phyloP scores from a whole-genome alignment of 305 asterid species.

The Caryopteris hybrid region DNA sequence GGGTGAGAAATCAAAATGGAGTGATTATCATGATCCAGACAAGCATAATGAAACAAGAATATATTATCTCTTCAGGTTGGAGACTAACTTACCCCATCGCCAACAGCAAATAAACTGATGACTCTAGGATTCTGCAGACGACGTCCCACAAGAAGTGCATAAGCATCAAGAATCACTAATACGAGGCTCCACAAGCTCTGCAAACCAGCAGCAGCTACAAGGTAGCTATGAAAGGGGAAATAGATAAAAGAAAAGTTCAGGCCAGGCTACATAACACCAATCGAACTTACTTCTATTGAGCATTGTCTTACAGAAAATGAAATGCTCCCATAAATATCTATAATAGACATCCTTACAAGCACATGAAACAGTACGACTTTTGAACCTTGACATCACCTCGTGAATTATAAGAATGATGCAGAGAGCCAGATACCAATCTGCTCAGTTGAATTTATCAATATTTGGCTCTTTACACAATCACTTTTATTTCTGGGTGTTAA shows the following conservation, averaged over 20 bases:
- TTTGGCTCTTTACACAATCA: neutral
- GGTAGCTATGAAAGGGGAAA: conserved; percentile 55
- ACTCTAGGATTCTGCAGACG: conserved; percentile 64
- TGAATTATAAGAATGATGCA: neutral
- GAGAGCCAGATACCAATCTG: neutral
- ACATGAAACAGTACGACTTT: neutral
- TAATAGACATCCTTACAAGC: neutral
- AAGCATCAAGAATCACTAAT: conserved; percentile 64
- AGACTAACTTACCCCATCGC: conserved; percentile 87
- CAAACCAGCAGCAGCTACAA: conserved; percentile 92
- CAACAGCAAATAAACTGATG: conserved; percentile 80
- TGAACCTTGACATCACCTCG: neutral
- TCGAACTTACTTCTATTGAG: conserved; percentile 2
- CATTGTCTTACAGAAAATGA: neutral
- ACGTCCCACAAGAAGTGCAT: conserved; percentile 93
- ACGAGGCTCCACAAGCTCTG: conserved; percentile 95
- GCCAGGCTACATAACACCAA: conserved; percentile 10
- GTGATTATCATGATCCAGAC: neutral
- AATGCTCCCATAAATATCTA: neutral
- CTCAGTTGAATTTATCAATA: neutral
- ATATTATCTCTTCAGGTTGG: conserved; percentile 2
- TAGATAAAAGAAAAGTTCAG: conserved; percentile 8
- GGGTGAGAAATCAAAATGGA: conserved; percentile 6
- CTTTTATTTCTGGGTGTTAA: neutral
- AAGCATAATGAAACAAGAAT: neutral